phyloP scores from a whole-genome alignment of 495 filamentous ascomycete species.

The Penicillium arizonense region DNA sequence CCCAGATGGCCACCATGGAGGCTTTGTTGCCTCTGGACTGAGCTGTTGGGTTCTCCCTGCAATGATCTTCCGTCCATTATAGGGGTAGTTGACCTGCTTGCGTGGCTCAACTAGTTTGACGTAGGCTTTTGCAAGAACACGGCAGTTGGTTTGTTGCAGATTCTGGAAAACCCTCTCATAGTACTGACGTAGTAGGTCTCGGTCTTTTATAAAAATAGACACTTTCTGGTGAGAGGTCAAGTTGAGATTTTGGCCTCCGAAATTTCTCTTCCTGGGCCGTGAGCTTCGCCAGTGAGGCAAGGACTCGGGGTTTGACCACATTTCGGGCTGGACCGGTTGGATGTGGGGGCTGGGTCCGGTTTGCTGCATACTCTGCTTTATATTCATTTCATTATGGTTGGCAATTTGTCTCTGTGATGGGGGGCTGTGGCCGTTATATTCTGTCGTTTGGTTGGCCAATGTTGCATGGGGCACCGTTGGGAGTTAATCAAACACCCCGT shows the following conservation, averaged over 20 bases:
- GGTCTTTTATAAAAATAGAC: constrained; percentile 53
- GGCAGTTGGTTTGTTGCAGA: constrained; percentile 70
- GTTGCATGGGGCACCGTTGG: not conserved
- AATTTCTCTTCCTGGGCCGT: constrained; percentile 20
- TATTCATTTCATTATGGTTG: not conserved
- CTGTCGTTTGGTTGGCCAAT: not conserved
- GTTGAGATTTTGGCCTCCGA: constrained; percentile 27
- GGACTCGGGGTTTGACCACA: constrained; percentile 8
- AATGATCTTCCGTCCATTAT: constrained; percentile 57
- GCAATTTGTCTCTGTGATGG: not conserved
- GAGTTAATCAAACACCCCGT: not conserved
- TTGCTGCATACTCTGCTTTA: not conserved
- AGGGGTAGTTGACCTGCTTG: constrained; percentile 80
- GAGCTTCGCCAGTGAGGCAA: not conserved
- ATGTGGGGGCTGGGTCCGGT: not conserved
- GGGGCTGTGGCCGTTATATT: not conserved
- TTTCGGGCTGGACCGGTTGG: constrained; percentile 9
- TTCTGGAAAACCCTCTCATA: constrained; percentile 62
- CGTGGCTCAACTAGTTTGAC: constrained; percentile 79
- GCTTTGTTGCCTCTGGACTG: constrained; percentile 46
- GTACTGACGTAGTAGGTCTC: constrained; percentile 52
- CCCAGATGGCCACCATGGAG: constrained; percentile 75
- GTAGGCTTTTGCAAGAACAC: constrained; percentile 69
- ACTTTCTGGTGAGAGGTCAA: constrained; percentile 32
- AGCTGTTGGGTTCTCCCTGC: constrained; percentile 33